Evolutionary conservation across 139 green algal species (phyloP).

Genomic region (Micromonas commoda): DNA sequence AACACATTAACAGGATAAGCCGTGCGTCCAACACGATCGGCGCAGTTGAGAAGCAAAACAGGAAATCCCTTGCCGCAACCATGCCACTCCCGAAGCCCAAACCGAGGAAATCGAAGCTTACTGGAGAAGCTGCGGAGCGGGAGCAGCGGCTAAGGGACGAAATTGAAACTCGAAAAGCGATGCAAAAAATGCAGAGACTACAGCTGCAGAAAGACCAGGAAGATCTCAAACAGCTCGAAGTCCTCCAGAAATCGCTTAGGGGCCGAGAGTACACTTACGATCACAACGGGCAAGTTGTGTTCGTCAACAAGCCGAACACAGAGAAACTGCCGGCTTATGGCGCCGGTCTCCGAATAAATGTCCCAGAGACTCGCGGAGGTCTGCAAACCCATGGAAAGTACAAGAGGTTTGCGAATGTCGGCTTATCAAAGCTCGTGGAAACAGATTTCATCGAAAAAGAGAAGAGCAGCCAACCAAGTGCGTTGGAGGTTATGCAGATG

Average conservation of each 20-base stretch:
- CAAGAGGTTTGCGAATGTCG: not conserved
- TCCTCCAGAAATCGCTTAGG: slow-evolving; percentile 43
- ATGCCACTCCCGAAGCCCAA: not conserved
- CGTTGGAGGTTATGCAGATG: slow-evolving; percentile 39
- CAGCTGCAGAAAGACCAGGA: slow-evolving; percentile 40
- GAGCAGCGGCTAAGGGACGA: slow-evolving; percentile 51
- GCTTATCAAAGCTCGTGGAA: not conserved
- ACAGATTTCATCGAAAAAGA: slow-evolving; percentile 32
- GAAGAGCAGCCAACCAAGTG: slow-evolving; percentile 36
- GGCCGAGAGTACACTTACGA: slow-evolving; percentile 56
- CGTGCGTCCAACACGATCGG: not conserved
- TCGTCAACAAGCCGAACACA: slow-evolving; percentile 38
- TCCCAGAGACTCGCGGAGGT: not conserved
- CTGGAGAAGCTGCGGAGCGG: slow-evolving; percentile 38
- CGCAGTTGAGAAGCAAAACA: too few species aligned
- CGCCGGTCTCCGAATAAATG: slow-evolving; percentile 10
- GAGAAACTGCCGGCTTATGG: slow-evolving; percentile 37
- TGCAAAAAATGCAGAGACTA: slow-evolving; percentile 27
- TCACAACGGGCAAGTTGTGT: slow-evolving; percentile 45
- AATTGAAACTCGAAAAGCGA: slow-evolving; percentile 38
- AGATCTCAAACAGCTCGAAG: slow-evolving; percentile 31
- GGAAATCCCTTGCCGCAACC: not conserved
- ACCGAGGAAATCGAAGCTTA: slow-evolving; percentile 1
- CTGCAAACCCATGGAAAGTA: too few species aligned
- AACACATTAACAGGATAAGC: not conserved